Conservation (phyloP, 768 basidiomycete genomes). For the Pisolithus sp. region DNA sequence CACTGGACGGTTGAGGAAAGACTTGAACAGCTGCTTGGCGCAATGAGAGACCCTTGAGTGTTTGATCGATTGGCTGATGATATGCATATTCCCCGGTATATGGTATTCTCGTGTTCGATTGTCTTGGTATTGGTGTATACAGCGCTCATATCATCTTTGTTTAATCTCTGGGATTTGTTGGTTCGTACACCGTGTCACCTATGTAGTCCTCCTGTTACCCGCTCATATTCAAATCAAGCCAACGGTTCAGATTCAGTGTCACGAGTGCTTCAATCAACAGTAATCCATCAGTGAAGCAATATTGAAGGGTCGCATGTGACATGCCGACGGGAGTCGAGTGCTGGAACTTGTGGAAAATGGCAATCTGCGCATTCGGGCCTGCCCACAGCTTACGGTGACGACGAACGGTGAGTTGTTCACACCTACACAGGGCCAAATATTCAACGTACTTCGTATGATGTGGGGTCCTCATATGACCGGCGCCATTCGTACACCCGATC, state of each 20-base stretch:
- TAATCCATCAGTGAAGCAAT: conserved; percentile 53
- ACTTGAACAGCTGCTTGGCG: conserved; percentile 62
- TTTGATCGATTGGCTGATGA: conserved; percentile 19
- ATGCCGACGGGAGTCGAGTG: conserved; percentile 56
- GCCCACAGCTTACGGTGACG: conserved; percentile 37
- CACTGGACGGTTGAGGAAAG: conserved; percentile 73
- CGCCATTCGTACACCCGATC: conserved; percentile 65
- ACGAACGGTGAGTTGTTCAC: conserved; percentile 1
- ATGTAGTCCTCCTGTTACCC: conserved; percentile 12
- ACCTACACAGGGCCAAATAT: neutral
- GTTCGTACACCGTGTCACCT: conserved; percentile 6
- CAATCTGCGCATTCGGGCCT: conserved; percentile 44
- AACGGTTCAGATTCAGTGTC: conserved; percentile 66
- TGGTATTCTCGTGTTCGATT: conserved; percentile 10
- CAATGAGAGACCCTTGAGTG: conserved; percentile 27
- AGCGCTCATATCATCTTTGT: conserved; percentile 14
- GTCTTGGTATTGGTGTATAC: conserved; percentile 11
- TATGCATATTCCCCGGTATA: conserved; percentile 8
- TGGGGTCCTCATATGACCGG: conserved; percentile 38
- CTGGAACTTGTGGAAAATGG: conserved; percentile 48
- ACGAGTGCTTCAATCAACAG: conserved; percentile 60
- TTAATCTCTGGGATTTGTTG: conserved; percentile 26
- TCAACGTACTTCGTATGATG: conserved; percentile 56
- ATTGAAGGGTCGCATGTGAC: conserved; percentile 56
- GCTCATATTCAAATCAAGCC: conserved; percentile 50